These are phyloP conservation scores for Pleurotus sapidus DNA, from an alignment of 768 basidiomycete genomes.

Conservation along the genomic window DNA sequence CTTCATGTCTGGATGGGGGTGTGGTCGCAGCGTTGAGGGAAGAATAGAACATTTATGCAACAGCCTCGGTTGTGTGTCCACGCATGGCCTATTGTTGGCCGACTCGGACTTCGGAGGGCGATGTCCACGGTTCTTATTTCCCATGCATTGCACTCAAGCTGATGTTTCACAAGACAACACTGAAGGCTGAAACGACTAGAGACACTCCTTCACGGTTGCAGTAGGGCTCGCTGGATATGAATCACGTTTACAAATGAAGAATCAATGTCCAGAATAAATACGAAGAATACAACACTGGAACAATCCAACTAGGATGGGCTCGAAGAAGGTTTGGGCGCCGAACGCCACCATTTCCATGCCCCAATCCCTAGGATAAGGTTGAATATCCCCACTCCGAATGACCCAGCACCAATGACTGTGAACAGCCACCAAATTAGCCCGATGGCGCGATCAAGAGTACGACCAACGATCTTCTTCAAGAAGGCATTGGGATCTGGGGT, in stretches of 20 bases:
- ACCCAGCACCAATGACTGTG: slow-evolving; percentile 74
- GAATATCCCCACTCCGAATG: slow-evolving; percentile 62
- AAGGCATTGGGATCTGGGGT: slow-evolving; percentile 49
- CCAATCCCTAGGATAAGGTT: slow-evolving; percentile 71
- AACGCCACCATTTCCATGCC: slow-evolving; percentile 61
- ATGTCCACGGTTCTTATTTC: neutral
- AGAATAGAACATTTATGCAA: neutral
- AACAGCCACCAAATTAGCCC: slow-evolving; percentile 82
- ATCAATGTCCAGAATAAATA: neutral
- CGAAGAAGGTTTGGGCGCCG: slow-evolving; percentile 14
- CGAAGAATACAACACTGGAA: neutral
- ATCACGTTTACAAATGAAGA: no score
- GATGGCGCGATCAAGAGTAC: slow-evolving; percentile 65
- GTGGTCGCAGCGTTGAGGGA: neutral
- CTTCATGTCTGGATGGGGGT: neutral
- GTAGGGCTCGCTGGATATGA: no score
- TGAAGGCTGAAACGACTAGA: no score
- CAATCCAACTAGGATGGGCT: neutral
- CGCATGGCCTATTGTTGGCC: neutral
- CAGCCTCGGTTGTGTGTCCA: neutral
- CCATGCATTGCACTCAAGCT: no score
- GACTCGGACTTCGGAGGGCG: neutral
- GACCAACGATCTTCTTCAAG: slow-evolving; percentile 64
- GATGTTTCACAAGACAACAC: no score
- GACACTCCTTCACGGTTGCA: no score